These are phyloP conservation scores for Dactylellina haptotyla DNA, from an alignment of 2,329 filamentous ascomycete genomes.

Conservation along the genomic window DNA sequence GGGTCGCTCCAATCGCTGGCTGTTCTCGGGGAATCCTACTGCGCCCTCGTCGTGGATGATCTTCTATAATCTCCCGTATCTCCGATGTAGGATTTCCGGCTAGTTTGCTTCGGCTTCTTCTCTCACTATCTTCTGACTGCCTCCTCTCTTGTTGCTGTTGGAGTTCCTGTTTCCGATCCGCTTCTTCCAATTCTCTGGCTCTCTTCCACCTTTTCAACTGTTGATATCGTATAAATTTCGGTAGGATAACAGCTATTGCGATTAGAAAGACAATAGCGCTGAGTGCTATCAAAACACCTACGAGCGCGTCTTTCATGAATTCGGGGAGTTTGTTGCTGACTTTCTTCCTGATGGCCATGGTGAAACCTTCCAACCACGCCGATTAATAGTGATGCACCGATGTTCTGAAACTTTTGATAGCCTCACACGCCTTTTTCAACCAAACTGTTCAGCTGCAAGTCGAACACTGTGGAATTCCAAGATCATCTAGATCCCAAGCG, in stretches of 20 bases:
- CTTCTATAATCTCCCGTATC: not conserved
- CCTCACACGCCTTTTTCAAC: too few species aligned
- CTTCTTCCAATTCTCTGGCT: not conserved
- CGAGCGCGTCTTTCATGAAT: conserved; percentile 24
- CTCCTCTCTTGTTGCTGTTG: not conserved
- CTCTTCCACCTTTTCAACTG: not conserved
- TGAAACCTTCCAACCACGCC: not conserved
- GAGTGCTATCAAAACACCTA: conserved; percentile 28
- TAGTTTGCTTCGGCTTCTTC: not conserved
- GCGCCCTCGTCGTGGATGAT: conserved; percentile 8
- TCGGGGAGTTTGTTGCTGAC: conserved; percentile 5
- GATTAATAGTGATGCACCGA: too few species aligned
- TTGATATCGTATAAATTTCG: conserved; percentile 21
- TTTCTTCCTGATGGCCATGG: not conserved
- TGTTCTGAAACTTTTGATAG: too few species aligned
- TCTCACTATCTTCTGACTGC: not conserved
- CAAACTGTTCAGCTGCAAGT: too few species aligned
- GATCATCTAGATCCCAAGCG: too few species aligned
- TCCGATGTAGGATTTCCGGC: not conserved
- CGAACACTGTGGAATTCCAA: not conserved
- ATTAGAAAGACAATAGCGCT: conserved; percentile 17
- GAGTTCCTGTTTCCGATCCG: not conserved
- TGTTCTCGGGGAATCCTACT: not conserved
- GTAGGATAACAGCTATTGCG: conserved; percentile 7
- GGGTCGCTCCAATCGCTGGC: not conserved